Evolutionary conservation across 768 basidiomycete species (phyloP), one percentile per base, ranked within the genome.

Genomic region (Atractiella rhizophila): DNA sequence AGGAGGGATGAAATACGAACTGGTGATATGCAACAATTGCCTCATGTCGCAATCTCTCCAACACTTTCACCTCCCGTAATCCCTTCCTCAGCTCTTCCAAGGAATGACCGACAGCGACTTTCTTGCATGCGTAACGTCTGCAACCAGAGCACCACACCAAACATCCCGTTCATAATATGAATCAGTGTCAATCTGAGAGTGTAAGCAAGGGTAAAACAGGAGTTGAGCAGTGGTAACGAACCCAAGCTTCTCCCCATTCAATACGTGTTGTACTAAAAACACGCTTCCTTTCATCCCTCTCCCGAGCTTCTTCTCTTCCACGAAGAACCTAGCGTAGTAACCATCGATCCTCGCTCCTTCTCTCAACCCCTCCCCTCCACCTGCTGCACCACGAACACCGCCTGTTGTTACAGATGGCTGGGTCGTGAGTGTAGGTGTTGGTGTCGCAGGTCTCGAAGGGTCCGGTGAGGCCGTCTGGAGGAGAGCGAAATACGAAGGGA

Each of bases 61-160:
- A 62, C 8, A 91, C 64, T 31, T 79, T 71, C 40, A 94, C 79
- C 70, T 76, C 43, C 20, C 27, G 28, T 26, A 44, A 26, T 4
- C 32, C 35, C 15, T 32, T 20, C 9, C 32, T 12, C 11, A 48
- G 39, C 12, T 32, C 35, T 10, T 46, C 28, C 25, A 27, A 15
- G 16, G 28, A 40, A 18, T 40, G 34, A 7, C 43, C 42, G 21
- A 43, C 38, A 0, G 88, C 83, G 18, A 96, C 82, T 57, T 91
- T 94, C 63, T 96, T 96, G 35, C 91, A 78, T 0, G 86, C 86
- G 56, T 86, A 91, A 62, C n/a, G n/a, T n/a, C n/a, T n/a, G n/a
- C n/a, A n/a, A n/a, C n/a, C n/a, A n/a, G n/a, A n/a, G n/a, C n/a
- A n/a, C n/a, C n/a, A n/a, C n/a, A n/a, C n/a, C n/a, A n/a, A n/a